Conservation (phyloP, 1,139 yeast species). For the Yamadazyma triangularis region DNA sequence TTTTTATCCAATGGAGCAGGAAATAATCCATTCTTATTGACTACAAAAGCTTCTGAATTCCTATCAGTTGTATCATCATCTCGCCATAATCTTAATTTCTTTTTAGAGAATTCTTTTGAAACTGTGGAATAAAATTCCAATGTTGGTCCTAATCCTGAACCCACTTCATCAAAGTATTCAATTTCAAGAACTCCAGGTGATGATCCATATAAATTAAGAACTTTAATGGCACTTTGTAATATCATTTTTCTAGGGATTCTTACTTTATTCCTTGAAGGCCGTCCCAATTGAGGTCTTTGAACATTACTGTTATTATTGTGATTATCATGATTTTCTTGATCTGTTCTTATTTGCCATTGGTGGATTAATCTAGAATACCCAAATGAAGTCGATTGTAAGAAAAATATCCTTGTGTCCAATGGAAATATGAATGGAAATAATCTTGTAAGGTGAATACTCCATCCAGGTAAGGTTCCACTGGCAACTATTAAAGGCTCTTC, state of each 20-base stretch:
- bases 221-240: constrained; percentile 75
- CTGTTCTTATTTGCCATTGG: constrained; percentile 63
- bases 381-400: constrained; percentile 83
- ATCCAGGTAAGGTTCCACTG: constrained; percentile 79
- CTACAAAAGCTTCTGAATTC: constrained; percentile 36
- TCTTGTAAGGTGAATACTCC: constrained; percentile 74
- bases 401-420: constrained; percentile 70
- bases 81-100: constrained; percentile 69
- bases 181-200: constrained; percentile 81
- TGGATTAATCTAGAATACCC: constrained; percentile 85
- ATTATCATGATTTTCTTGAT: constrained; percentile 32
- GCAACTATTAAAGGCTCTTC: constrained; percentile 90
- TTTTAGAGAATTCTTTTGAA: constrained; percentile 63
- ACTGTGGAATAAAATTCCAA: constrained; percentile 84
- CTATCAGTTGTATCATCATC: constrained; percentile 23
- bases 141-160: constrained; percentile 95
- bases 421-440: constrained; percentile 83
- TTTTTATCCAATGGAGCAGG: constrained; percentile 57
- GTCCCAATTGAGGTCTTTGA: constrained; percentile 50
- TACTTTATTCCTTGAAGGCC: constrained; percentile 77
- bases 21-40: constrained; percentile 54
- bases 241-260: constrained; percentile 69
- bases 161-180: constrained; percentile 90
- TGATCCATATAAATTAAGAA: constrained; percentile 71
- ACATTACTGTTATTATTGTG: constrained; percentile 5